Conservation (phyloP, 768 basidiomycete species). For the Mycena floridula region DNA sequence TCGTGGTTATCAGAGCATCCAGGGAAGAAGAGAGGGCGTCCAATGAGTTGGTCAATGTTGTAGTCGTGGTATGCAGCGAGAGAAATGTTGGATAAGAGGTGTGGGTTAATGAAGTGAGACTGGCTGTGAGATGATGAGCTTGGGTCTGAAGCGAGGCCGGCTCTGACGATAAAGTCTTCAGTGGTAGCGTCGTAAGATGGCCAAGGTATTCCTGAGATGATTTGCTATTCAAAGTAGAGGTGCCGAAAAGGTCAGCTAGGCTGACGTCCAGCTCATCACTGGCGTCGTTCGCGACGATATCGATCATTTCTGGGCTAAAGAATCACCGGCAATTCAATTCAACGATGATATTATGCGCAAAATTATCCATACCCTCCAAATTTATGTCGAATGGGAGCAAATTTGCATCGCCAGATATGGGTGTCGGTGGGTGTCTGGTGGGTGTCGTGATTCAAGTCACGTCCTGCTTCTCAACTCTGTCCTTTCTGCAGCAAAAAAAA, state of each 20-base stretch:
- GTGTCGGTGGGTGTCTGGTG: too few relatives aligned
- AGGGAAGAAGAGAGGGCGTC: constrained; percentile 72
- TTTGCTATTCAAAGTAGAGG: constrained; percentile 23
- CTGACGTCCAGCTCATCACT: not conserved
- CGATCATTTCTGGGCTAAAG: too few relatives aligned
- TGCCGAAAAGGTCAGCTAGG: constrained; percentile 5
- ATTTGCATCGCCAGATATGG: too few relatives aligned
- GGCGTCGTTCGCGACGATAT: not conserved
- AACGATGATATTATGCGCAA: too few relatives aligned
- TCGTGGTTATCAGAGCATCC: constrained; percentile 51
- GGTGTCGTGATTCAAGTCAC: too few relatives aligned
- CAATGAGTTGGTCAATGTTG: constrained; percentile 67
- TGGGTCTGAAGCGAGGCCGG: constrained; percentile 78
- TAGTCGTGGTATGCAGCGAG: constrained; percentile 77
- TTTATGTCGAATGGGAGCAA: too few relatives aligned
- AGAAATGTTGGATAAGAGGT: constrained; percentile 91
- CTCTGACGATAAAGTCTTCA: constrained; percentile 65
- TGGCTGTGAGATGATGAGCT: constrained; percentile 80
- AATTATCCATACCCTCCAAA: too few relatives aligned
- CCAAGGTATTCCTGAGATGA: constrained; percentile 50
- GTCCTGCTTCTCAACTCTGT: too few relatives aligned
- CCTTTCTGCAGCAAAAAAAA: too few relatives aligned
- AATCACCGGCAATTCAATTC: too few relatives aligned
- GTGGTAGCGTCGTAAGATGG: constrained; percentile 57
- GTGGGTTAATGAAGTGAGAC: constrained; percentile 84